Evolutionary conservation across 192 early-diverging fungal species (phyloP).

Genomic region (Mortierella claussenii): DNA sequence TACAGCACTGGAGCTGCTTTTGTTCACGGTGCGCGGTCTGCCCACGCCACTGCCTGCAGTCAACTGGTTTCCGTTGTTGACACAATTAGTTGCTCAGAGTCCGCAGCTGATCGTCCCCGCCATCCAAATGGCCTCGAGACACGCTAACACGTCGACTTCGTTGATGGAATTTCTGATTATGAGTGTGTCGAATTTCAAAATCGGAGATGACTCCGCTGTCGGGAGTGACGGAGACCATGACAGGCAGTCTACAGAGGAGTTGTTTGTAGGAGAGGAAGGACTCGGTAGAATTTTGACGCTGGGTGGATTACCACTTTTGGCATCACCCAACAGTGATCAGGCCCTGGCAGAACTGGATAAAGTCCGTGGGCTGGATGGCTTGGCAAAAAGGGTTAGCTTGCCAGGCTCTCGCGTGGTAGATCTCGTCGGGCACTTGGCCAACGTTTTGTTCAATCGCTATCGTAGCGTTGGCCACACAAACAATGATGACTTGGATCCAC

Average conservation of each 20-base stretch:
- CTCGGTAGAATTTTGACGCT: constrained; percentile 59
- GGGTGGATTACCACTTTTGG: constrained; percentile 46
- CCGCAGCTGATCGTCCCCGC: constrained; percentile 31
- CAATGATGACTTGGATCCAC: too few species aligned
- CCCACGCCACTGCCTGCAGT: constrained; percentile 61
- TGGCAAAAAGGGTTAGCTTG: constrained; percentile 55
- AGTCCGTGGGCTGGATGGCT: constrained; percentile 58
- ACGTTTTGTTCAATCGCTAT: constrained; percentile 29
- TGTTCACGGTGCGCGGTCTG: constrained; percentile 37
- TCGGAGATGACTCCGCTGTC: neutral
- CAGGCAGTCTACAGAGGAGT: constrained; percentile 19
- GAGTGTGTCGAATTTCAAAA: constrained; percentile 34
- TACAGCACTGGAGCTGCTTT: constrained; percentile 17
- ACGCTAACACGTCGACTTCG: constrained; percentile 59
- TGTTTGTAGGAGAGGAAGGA: constrained; percentile 56
- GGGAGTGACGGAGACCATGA: neutral
- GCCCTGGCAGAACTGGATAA: constrained; percentile 27
- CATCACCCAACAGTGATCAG: constrained; percentile 9
- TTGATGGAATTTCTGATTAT: constrained; percentile 63
- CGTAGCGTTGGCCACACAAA: neutral
- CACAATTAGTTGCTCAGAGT: constrained; percentile 25
- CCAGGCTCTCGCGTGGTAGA: constrained; percentile 49
- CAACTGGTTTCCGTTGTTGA: constrained; percentile 63
- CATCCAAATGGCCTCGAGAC: constrained; percentile 56
- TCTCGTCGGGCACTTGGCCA: constrained; percentile 38